A percentile compares a stretch with the other conserved stretches of the same genome.
phyloP scores from a whole-genome alignment of 352 stramenopile species.

The Pythium aphanidermatum region DNA sequence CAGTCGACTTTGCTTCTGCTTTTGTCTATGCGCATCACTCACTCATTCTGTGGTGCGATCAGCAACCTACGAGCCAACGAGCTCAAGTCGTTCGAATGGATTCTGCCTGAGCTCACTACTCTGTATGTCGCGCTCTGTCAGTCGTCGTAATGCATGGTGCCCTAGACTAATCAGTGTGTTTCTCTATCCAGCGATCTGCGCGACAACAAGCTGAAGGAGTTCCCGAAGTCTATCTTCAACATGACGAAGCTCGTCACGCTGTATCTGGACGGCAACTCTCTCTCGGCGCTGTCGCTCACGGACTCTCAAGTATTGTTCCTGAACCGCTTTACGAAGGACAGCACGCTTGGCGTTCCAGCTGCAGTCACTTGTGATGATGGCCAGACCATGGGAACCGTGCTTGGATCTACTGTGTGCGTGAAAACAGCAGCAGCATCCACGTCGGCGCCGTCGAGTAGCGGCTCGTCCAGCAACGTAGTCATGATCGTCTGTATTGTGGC shows the following conservation, averaged over 20 bases:
- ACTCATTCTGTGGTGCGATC: neutral
- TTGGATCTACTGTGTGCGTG: constrained; percentile 54
- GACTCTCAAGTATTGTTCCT: constrained; percentile 13
- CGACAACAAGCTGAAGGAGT: constrained; percentile 21
- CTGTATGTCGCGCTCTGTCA: constrained; percentile 10
- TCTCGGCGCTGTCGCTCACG: constrained; percentile 34
- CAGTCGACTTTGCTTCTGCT: neutral
- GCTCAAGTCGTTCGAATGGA: constrained; percentile 38
- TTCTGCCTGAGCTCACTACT: constrained; percentile 6
- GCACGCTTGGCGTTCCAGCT: constrained; percentile 33
- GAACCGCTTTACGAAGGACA: constrained; percentile 22
- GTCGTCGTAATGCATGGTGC: neutral
- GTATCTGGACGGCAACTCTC: constrained; percentile 53
- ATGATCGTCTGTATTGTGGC: constrained; percentile 55
- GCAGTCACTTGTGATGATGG: constrained; percentile 28
- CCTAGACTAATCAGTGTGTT: neutral
- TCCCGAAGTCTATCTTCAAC: constrained; percentile 43
- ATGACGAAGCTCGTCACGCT: constrained; percentile 64
- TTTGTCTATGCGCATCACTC: neutral
- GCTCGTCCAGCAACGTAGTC: constrained; percentile 26
- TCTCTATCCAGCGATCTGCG: constrained; percentile 9
- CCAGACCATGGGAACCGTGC: constrained; percentile 30
- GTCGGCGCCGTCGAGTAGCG: constrained; percentile 4
- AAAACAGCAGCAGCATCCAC: neutral
- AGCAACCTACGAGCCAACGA: constrained; percentile 50